Conservation (phyloP, 2,329 filamentous ascomycete genomes). For the Diplodia seriata region DNA sequence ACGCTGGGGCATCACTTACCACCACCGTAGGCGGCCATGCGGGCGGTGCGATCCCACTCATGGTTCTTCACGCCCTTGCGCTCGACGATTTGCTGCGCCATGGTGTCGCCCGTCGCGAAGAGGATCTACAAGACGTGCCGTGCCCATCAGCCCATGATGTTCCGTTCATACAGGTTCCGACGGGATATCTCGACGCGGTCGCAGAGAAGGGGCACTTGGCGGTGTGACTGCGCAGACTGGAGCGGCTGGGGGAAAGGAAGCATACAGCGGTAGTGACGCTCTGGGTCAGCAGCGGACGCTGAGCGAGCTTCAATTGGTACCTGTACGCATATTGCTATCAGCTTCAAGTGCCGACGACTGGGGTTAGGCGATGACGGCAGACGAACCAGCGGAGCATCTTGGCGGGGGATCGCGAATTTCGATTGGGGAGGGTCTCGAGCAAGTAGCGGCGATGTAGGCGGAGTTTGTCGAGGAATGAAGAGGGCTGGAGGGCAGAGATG, state of each 20-base stretch:
- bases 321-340: slow-evolving; percentile 50
- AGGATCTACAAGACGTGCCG: slow-evolving; percentile 63
- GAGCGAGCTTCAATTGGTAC: slow-evolving; percentile 85
- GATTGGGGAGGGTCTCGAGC: not conserved
- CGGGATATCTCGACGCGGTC: slow-evolving; percentile 5
- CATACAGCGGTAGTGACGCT: slow-evolving; percentile 79
- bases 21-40: slow-evolving; percentile 83
- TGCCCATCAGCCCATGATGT: slow-evolving; percentile 11
- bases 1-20: slow-evolving; percentile 53
- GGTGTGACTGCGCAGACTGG: not conserved
- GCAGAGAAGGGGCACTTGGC: not conserved
- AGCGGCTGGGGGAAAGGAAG: not conserved
- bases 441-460: not conserved
- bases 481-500: too few species aligned
- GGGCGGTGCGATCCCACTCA: slow-evolving; percentile 70
- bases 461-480: not conserved
- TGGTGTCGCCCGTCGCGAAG: slow-evolving; percentile 88
- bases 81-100: slow-evolving; percentile 91
- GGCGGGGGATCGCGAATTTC: not conserved
- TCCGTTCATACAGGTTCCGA: slow-evolving; percentile 15
- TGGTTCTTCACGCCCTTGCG: slow-evolving; percentile 78
- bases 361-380: slow-evolving; percentile 34
- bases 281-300: slow-evolving; percentile 86
- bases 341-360: slow-evolving; percentile 34
- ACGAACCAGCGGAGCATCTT: slow-evolving; percentile 54